Evolutionary conservation across 495 filamentous ascomycete species (phyloP).

Genomic region (Podospora didyma): DNA sequence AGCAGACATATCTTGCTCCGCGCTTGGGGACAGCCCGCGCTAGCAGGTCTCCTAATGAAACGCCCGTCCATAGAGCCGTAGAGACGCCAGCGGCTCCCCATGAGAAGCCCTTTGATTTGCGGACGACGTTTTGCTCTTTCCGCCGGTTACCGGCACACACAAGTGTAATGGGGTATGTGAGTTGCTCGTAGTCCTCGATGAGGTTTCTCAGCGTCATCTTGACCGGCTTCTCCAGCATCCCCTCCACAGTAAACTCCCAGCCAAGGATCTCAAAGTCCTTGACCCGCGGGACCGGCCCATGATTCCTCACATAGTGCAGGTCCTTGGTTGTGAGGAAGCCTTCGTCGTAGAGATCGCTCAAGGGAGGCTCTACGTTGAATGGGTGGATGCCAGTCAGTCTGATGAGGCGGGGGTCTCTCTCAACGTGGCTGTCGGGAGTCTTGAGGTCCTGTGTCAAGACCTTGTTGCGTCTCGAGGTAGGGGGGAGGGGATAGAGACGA

Average conservation of each 20-base stretch:
- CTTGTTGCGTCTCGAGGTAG: constrained; percentile 56
- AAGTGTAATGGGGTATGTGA: constrained; percentile 83
- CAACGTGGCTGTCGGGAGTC: constrained; percentile 84
- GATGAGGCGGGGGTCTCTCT: constrained; percentile 81
- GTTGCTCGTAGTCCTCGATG: constrained; percentile 70
- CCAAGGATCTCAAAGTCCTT: constrained; percentile 66
- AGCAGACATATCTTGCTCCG: constrained; percentile 80
- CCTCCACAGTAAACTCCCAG: constrained; percentile 86
- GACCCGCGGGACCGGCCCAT: constrained; percentile 81
- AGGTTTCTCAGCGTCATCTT: constrained; percentile 71
- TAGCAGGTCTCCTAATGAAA: constrained; percentile 70
- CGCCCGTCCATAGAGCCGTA: constrained; percentile 86
- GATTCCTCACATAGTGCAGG: constrained; percentile 93
- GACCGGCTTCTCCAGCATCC: constrained; percentile 77
- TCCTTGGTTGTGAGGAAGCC: constrained; percentile 90
- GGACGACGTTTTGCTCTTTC: constrained; percentile 90
- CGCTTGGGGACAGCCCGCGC: constrained; percentile 62
- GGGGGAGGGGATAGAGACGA: constrained; percentile 60
- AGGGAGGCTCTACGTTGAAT: constrained; percentile 88
- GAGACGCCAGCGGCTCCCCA: constrained; percentile 91
- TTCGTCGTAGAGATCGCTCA: constrained; percentile 76
- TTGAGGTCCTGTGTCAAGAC: constrained; percentile 72
- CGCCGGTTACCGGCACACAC: constrained; percentile 92
- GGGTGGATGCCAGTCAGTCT: constrained; percentile 88
- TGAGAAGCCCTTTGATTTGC: constrained; percentile 93